A percentile compares a stretch with the other conserved stretches of the same genome.
These are phyloP conservation scores for Tolypocladium capitatum DNA, from an alignment of 2,329 filamentous ascomycete genomes.

Conservation along the genomic window DNA sequence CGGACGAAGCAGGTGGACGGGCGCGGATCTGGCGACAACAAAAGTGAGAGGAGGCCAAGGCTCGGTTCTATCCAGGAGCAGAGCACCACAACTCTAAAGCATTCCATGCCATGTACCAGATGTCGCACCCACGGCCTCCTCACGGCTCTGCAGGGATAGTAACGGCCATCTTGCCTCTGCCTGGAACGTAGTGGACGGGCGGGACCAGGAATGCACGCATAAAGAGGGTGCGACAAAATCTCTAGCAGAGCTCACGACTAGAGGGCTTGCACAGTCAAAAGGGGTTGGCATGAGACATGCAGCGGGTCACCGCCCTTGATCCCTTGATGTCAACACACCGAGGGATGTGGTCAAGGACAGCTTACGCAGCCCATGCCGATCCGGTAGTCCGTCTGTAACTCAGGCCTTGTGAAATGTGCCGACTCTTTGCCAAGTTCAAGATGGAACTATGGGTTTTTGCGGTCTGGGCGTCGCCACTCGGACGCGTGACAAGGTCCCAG, in stretches of 20 bases:
- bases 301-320: neutral
- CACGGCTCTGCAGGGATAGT: neutral
- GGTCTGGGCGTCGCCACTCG: neutral
- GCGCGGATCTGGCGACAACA: neutral
- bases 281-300: neutral
- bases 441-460: too few species aligned
- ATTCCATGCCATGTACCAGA: neutral
- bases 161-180: neutral
- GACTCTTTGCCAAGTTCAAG: too few species aligned
- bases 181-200: neutral
- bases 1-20: neutral
- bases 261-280: neutral
- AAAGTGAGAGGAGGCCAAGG: neutral
- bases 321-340: neutral
- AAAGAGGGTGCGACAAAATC: neutral
- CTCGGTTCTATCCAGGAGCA: neutral
- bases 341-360: neutral
- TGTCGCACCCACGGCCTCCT: too few species aligned
- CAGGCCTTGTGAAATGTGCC: too few species aligned
- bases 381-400: neutral
- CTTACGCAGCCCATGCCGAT: neutral
- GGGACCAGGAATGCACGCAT: neutral
- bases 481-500: neutral
- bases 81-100: neutral
- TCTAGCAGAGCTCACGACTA: neutral